These are phyloP conservation scores for Hypsizygus ulmarius DNA, from an alignment of 1,284 basidiomycete genomes.

Conservation along the genomic window DNA sequence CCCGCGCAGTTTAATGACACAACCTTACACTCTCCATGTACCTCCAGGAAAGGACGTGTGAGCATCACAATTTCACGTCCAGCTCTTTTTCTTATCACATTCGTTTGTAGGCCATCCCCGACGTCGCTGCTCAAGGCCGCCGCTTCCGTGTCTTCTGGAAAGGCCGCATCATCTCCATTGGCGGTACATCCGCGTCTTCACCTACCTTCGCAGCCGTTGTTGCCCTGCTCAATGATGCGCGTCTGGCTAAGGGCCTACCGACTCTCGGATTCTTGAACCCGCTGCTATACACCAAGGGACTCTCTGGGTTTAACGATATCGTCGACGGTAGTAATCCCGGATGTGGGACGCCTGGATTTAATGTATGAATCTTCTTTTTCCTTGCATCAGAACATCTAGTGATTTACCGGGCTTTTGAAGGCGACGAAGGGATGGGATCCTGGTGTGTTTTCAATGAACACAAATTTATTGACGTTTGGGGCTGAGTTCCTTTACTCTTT, in stretches of 20 bases:
- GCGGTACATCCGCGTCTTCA: constrained; percentile 54
- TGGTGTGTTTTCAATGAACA: constrained; percentile 21
- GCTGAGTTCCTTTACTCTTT: neutral
- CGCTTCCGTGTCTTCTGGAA: constrained; percentile 39
- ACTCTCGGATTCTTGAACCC: constrained; percentile 63
- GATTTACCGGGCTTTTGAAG: constrained; percentile 13
- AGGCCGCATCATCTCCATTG: constrained; percentile 27
- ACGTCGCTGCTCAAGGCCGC: constrained; percentile 58
- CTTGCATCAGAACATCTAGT: constrained; percentile 4
- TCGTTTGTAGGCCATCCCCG: constrained; percentile 47
- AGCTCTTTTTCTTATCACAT: neutral
- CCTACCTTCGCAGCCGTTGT: constrained; percentile 50
- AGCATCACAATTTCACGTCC: constrained; percentile 8
- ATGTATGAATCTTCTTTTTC: constrained; percentile 27
- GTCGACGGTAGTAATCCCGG: constrained; percentile 52
- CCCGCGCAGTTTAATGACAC: neutral
- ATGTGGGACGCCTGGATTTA: constrained; percentile 54
- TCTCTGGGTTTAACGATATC: constrained; percentile 48
- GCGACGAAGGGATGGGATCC: constrained; percentile 50
- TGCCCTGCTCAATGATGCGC: constrained; percentile 60
- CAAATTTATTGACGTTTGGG: neutral
- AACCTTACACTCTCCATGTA: constrained; percentile 4
- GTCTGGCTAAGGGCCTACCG: constrained; percentile 39
- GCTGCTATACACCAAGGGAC: constrained; percentile 44
- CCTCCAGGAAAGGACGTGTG: constrained; percentile 33